A percentile compares a stretch with the other conserved stretches of the same genome.
These are phyloP conservation scores for Fusarium pseudoanthophilum DNA, from an alignment of 2,329 filamentous ascomycete genomes.

Conservation along the genomic window DNA sequence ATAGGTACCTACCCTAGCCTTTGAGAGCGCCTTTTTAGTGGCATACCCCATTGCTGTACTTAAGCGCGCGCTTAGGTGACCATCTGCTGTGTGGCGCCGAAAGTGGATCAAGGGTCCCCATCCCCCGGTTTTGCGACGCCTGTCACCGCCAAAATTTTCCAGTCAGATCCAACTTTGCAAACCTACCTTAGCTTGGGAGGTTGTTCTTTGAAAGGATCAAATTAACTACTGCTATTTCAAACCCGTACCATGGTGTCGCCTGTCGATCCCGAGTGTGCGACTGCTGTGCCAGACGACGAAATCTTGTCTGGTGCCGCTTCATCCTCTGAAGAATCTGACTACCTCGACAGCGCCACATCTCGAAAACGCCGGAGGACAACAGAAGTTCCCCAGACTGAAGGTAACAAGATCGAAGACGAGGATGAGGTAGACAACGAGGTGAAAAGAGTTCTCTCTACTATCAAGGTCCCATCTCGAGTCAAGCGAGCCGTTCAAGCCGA, in stretches of 20 bases:
- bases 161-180: conserved; percentile 23
- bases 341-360: conserved; percentile 57
- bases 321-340: conserved; percentile 59
- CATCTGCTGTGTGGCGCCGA: conserved; percentile 2
- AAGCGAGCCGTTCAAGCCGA: conserved; percentile 51
- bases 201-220: conserved; percentile 23
- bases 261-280: conserved; percentile 33
- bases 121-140: conserved; percentile 38
- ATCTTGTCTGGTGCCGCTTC: conserved; percentile 28
- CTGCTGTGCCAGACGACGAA: conserved; percentile 29
- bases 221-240: conserved; percentile 40
- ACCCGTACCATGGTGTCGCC: conserved; percentile 36
- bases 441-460: conserved; percentile 52
- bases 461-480: conserved; percentile 65
- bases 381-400: conserved; percentile 40
- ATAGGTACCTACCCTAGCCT: no score
- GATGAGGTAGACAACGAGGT: conserved; percentile 49
- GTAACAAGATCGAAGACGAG: conserved; percentile 42
- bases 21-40: neutral
- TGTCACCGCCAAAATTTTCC: conserved; percentile 45
- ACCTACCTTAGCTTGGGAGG: neutral
- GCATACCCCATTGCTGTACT: conserved; percentile 17
- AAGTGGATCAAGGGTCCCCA: conserved; percentile 24
- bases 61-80: conserved; percentile 46
- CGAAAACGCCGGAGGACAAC: conserved; percentile 60